Base-by-base conservation (phyloP, 768 basidiomycete species). In the Favolaschia claudopus region DNA sequence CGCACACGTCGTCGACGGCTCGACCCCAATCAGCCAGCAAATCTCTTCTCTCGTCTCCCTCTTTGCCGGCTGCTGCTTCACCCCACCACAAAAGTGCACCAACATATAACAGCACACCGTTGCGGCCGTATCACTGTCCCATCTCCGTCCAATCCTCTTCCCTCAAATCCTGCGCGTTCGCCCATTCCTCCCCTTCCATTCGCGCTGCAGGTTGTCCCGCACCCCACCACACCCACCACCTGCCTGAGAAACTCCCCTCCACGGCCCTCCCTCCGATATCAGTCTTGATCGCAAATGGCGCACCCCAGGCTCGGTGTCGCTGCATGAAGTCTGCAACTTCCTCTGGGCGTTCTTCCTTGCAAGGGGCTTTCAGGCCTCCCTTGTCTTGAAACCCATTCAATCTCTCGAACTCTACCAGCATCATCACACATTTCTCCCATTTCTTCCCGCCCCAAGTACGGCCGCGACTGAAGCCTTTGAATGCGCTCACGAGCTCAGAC, bases 1-100 rank as follows among this genome's bases (percentile, higher is more conserved):
- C n/a, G n/a, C n/a, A n/a, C 24, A 57, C 31, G 12, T 57, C 46
- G 3, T 12, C n/a, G 4, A 49, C 40, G 0, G 55, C 55, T 0
- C 14, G 15, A 0, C 31, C n/a, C 55, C 47, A 57, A 14, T 57
- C 55, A 7, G 13, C n/a, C 14, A 57, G 32, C 38, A 57, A 27
- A n/a, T n/a, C n/a, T n/a, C n/a, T n/a, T 7, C 7, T 9, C 22
- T 28, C n/a, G 1, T 24, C 9, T 8, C 25, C 32, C 25, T 33
- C 25, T 3, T 40, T 39, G 7, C 10, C 22, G 2, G 39, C 38
- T 0, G 39, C 46, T 5, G 31, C 55, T 27, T 57, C 55, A 2
- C 55, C 55, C 55, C 55, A 56, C 55, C 55, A 57, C 31, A 57
- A 15, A 5, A 57, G 20, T 0, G 24, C 47, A 1, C 38, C 55